These are phyloP conservation scores for Diplocarpon mali DNA, from an alignment of 2,329 filamentous ascomycete species.

Conservation along the genomic window DNA sequence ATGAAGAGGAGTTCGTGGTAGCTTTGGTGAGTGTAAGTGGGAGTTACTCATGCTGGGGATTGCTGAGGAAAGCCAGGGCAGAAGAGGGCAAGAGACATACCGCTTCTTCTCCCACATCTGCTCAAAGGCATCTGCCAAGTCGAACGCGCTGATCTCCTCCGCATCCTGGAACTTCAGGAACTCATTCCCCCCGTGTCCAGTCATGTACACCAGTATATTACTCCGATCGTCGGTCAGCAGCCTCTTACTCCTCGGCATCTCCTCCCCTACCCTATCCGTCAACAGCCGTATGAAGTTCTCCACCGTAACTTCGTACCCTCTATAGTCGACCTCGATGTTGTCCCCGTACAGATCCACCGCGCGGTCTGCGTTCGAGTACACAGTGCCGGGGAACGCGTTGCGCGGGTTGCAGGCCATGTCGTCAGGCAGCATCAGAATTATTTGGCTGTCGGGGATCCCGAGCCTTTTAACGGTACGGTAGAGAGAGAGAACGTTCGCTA, in stretches of 20 bases:
- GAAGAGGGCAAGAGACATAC: constrained; percentile 28
- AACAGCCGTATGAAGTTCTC: constrained; percentile 96
- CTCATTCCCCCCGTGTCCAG: constrained; percentile 92
- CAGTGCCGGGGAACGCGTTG: constrained; percentile 93
- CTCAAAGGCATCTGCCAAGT: constrained; percentile 92
- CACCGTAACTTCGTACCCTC: constrained; percentile 96
- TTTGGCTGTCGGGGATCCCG: constrained; percentile 95
- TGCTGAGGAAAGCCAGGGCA: background rate
- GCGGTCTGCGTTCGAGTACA: constrained; percentile 96
- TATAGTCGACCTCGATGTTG: constrained; percentile 97
- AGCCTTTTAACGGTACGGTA: constrained; percentile 97
- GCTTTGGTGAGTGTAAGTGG: constrained; percentile 29
- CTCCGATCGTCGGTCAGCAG: constrained; percentile 89
- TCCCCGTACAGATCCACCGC: constrained; percentile 94
- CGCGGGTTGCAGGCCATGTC: constrained; percentile 99
- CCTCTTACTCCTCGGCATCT: constrained; percentile 90
- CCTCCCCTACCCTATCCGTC: constrained; percentile 87
- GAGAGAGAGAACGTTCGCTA: constrained; percentile 93
- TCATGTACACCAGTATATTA: constrained; percentile 99
- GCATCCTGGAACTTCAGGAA: constrained; percentile 98
- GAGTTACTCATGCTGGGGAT: background rate
- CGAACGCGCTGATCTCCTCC: constrained; percentile 93
- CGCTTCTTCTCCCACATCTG: constrained; percentile 99
- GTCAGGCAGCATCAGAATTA: constrained; percentile 99
- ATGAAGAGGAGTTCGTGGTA: constrained; percentile 98